Conservation (phyloP, 2,329 filamentous ascomycete species). For the Calonectria pauciramosa region DNA sequence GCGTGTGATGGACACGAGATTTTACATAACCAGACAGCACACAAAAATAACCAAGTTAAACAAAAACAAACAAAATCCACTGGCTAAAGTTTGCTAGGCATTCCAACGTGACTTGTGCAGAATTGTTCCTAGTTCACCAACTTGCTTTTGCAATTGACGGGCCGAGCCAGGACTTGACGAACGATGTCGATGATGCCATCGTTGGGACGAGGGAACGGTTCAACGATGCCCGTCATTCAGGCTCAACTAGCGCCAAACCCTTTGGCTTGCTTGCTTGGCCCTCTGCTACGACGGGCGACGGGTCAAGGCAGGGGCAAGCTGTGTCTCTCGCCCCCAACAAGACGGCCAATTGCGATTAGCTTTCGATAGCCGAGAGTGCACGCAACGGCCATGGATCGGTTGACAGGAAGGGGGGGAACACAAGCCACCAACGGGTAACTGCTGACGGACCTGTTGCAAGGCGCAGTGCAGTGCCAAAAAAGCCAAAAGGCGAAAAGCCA, state of each 20-base stretch:
- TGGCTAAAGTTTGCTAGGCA: not conserved
- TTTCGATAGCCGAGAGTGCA: slow-evolving; percentile 11
- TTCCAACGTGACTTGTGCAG: not conserved
- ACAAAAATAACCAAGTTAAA: slow-evolving; percentile 9
- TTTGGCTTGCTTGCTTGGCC: not conserved
- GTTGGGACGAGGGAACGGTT: not conserved
- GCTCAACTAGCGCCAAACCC: not conserved
- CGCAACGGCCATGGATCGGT: not conserved
- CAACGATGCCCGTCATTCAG: not conserved
- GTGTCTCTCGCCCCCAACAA: slow-evolving; percentile 5
- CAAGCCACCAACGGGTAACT: slow-evolving; percentile 4
- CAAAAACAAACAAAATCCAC: not conserved
- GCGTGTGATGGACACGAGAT: slow-evolving; percentile 23
- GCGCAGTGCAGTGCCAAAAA: not conserved
- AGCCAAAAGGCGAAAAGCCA: not conserved
- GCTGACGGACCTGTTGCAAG: not conserved
- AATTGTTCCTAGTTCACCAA: not conserved
- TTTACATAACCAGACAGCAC: slow-evolving; percentile 8
- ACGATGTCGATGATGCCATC: not conserved
- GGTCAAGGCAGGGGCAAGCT: not conserved
- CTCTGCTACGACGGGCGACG: not conserved
- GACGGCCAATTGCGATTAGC: slow-evolving; percentile 14
- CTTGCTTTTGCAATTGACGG: not conserved
- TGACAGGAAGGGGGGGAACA: not conserved
- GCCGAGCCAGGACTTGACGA: not conserved